Evolutionary conservation across 768 basidiomycete genomes (phyloP), one percentile per base, ranked within the genome.

Genomic region (Nevesoporus exiguus): DNA sequence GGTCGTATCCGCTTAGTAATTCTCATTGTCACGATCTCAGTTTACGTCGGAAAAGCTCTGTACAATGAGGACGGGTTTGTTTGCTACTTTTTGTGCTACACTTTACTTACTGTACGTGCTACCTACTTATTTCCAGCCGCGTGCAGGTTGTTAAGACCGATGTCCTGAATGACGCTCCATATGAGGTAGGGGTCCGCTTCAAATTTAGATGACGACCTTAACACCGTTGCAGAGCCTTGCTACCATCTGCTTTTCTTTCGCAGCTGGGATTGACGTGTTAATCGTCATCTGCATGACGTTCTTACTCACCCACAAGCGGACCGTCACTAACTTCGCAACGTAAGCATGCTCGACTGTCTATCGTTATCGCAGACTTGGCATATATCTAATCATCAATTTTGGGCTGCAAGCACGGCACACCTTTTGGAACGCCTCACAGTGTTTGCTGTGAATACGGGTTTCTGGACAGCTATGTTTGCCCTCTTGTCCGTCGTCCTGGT

Each of bases 401-500:
- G 21, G 7, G 9, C 6, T 7, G 1, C 43, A 46, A 62, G 61
- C 2, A 55, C 52, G 5, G 19, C n/a, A 19, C 30, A 49, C 31
- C 9, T 45, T 13, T 37, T 64, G 21, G 43, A 51, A 42, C 47
- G 47, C 17, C 40, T 64, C 19, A 34, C 30, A 1, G 17, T 64
- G 15, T 42, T 41, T 25, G 21, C 49, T 10, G 22, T 50, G 6
- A 50, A 42, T 6, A 24, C 49, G 22, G 40, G 49, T 14, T 2
- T 10, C 14, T 50, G 40, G 49, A 21, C 49, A 3, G 49, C 49
- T 21, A 9, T 6, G 11, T 50, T 31, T 11, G 49, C 49, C 3
- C 21, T 50, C 22, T 24, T 42, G 40, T 7, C 40, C 1, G 5
- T 33, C 9, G 19, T 50, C 22, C n/a, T 42, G 15, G 49, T 42